phyloP scores from a whole-genome alignment of 768 basidiomycete species.

The Boletus rubroflammeus region DNA sequence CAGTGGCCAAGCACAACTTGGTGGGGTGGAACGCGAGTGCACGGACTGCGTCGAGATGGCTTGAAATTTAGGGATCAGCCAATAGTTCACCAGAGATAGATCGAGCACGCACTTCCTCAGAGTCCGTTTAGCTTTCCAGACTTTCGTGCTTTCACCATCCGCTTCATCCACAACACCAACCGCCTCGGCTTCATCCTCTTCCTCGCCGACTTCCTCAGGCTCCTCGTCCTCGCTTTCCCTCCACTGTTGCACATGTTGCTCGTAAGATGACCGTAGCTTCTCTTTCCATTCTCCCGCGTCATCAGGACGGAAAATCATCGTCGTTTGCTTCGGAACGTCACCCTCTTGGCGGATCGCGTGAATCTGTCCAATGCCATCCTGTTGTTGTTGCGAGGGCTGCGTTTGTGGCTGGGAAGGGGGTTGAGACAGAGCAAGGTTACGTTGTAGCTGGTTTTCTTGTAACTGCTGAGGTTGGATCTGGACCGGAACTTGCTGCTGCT shows the following conservation, averaged over 20 bases:
- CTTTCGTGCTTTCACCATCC: conserved; percentile 65
- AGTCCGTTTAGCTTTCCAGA: conserved; percentile 85
- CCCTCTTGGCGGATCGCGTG: conserved; percentile 13
- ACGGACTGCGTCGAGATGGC: conserved; percentile 92
- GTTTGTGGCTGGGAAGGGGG: conserved; percentile 30
- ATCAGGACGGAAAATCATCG: conserved; percentile 85
- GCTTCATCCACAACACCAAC: conserved; percentile 53
- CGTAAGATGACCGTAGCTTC: conserved; percentile 62
- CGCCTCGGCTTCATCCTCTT: conserved; percentile 61
- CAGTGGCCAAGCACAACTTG: conserved; percentile 84
- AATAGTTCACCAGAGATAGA: background rate
- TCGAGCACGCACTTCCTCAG: conserved; percentile 73
- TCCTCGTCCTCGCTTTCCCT: conserved; percentile 54
- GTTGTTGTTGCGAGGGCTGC: conserved; percentile 20
- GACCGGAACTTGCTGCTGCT: conserved; percentile 26
- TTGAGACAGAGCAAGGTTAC: conserved; percentile 26
- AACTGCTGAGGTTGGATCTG: conserved; percentile 27
- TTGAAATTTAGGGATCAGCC: conserved; percentile 29
- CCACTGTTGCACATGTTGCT: conserved; percentile 37
- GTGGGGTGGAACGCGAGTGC: conserved; percentile 87
- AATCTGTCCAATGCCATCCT: conserved; percentile 14
- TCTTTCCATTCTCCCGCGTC: conserved; percentile 86
- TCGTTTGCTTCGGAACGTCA: conserved; percentile 34
- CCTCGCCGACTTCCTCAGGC: conserved; percentile 64
- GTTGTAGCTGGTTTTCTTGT: conserved; percentile 32